Evolutionary conservation across 495 filamentous ascomycete species (phyloP).

Genomic region (Podospora pseudopauciseta): DNA sequence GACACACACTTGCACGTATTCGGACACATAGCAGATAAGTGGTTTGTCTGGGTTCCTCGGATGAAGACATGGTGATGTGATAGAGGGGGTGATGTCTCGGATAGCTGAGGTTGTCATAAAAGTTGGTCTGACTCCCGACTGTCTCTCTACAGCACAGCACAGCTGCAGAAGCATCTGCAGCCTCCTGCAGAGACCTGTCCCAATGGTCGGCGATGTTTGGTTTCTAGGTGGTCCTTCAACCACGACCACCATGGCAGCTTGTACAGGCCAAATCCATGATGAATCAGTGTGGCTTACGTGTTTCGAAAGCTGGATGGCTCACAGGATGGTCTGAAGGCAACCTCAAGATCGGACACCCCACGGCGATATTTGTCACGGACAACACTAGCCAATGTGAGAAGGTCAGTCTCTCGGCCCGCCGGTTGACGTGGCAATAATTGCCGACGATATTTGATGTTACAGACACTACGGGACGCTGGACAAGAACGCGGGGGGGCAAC

Average conservation of each 20-base stretch:
- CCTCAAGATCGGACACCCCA: background rate
- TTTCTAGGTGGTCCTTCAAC: background rate
- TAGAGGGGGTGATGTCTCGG: background rate
- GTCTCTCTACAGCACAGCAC: background rate
- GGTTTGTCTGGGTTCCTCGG: background rate
- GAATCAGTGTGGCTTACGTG: too few species aligned
- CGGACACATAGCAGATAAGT: background rate
- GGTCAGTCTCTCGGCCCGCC: background rate
- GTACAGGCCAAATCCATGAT: background rate
- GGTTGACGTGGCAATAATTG: conserved; percentile 3
- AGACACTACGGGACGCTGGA: background rate
- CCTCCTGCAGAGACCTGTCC: background rate
- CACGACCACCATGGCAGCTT: background rate
- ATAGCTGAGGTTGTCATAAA: background rate
- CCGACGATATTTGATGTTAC: background rate
- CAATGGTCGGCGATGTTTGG: background rate
- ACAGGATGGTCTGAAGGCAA: background rate
- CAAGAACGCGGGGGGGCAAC: background rate
- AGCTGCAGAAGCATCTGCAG: background rate
- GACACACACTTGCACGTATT: background rate
- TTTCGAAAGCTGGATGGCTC: background rate
- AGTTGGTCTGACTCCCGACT: background rate
- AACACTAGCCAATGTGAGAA: background rate
- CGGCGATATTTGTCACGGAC: conserved; percentile 2
- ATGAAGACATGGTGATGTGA: background rate